Conservation (phyloP, 345 rosid genomes). For the Gossypium rotundifolium region DNA sequence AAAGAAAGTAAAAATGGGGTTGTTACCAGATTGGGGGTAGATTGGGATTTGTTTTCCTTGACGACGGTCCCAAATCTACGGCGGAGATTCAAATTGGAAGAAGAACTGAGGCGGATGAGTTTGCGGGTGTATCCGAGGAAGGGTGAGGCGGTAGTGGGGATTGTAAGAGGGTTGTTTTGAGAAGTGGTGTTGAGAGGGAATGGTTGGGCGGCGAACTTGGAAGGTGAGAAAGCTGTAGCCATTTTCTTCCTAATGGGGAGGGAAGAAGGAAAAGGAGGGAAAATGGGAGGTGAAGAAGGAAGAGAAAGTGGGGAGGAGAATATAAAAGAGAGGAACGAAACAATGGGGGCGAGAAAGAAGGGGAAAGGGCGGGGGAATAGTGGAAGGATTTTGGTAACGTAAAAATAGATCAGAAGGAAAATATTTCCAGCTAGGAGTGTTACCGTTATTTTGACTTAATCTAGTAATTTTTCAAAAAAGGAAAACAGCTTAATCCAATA, state of each 20-base stretch:
- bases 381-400: background rate
- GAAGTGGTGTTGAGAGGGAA: background rate
- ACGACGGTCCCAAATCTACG: background rate
- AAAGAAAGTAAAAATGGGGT: background rate
- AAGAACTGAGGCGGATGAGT: background rate
- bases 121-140: slow-evolving; percentile 12
- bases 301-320: background rate
- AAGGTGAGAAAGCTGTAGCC: background rate
- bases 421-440: no score
- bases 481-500: no score
- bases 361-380: background rate
- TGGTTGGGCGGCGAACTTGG: background rate
- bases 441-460: no score
- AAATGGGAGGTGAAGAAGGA: background rate
- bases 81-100: background rate
- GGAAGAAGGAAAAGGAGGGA: background rate
- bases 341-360: background rate
- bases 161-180: background rate
- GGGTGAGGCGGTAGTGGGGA: background rate
- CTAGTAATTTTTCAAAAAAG: no score
- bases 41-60: slow-evolving; percentile 47
- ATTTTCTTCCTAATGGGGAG: background rate
- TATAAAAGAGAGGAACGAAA: background rate
- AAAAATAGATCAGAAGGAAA: no score
- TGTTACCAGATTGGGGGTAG: slow-evolving; percentile 37